These are phyloP conservation scores for Daldinia eschscholtzii DNA, from an alignment of 2,329 filamentous ascomycete species.

Conservation along the genomic window DNA sequence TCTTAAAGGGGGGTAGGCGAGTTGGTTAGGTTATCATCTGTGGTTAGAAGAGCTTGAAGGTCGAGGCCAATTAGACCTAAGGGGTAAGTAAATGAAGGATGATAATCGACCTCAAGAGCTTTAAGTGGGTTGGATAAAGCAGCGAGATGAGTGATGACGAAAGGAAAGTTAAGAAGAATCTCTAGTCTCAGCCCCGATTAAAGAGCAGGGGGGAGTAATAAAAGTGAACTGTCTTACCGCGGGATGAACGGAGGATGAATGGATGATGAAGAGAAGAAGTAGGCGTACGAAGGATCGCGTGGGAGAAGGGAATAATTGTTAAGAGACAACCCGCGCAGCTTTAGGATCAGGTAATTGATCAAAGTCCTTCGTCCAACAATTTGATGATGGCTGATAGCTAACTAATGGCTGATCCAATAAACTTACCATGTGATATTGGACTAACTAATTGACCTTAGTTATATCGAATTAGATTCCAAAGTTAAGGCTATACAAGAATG, in stretches of 20 bases:
- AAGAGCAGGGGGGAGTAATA: slow-evolving; percentile 11
- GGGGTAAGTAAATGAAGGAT: slow-evolving; percentile 8
- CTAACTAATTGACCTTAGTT: background rate
- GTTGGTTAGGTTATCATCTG: slow-evolving; percentile 39
- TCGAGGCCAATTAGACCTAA: background rate
- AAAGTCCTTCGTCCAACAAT: slow-evolving; percentile 29
- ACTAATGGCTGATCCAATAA: slow-evolving; percentile 16
- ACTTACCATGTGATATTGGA: slow-evolving; percentile 30
- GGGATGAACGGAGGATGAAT: slow-evolving; percentile 22
- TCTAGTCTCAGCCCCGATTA: slow-evolving; percentile 30
- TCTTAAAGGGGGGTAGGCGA: slow-evolving; percentile 22
- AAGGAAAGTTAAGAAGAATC: slow-evolving; percentile 26
- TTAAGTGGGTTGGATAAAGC: slow-evolving; percentile 11
- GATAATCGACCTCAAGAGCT: background rate
- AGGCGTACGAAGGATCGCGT: slow-evolving; percentile 40
- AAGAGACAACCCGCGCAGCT: slow-evolving; percentile 13
- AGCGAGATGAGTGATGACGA: slow-evolving; percentile 29
- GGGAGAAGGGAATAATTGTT: slow-evolving; percentile 33
- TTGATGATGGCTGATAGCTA: slow-evolving; percentile 10
- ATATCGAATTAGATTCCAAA: background rate
- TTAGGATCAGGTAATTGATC: slow-evolving; percentile 31
- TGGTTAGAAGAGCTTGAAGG: slow-evolving; percentile 11
- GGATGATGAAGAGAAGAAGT: slow-evolving; percentile 28
- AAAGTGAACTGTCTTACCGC: slow-evolving; percentile 9
- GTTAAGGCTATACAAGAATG: slow-evolving; percentile 10